Percentiles rank a stretch among this genome's conserved stretches.
These are phyloP conservation scores for Chlorella sp. DNA, from an alignment of 139 green algal genomes.

Conservation along the genomic window DNA sequence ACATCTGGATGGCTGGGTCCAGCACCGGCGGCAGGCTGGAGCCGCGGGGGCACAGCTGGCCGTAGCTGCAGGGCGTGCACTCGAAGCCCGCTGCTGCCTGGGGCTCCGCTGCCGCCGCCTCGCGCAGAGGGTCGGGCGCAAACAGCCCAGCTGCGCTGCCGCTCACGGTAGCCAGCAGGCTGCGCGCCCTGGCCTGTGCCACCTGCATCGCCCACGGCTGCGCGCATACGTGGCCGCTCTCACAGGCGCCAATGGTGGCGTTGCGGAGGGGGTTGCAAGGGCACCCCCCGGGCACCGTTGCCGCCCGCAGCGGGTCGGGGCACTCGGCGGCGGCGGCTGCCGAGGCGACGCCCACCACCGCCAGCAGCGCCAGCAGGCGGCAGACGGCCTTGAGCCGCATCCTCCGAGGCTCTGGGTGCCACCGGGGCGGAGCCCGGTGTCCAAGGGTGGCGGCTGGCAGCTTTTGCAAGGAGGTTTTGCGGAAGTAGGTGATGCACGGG, in stretches of 20 bases:
- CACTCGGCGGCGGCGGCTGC: background rate
- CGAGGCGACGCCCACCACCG: background rate
- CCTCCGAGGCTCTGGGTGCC: background rate
- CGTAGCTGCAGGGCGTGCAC: conserved; percentile 49
- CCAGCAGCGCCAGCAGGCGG: background rate
- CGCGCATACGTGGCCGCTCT: conserved; percentile 42
- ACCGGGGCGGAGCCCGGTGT: background rate
- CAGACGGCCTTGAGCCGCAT: too few relatives aligned
- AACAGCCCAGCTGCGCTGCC: too few relatives aligned
- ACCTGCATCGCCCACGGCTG: conserved; percentile 27
- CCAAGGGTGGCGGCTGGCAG: background rate
- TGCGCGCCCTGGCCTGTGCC: background rate
- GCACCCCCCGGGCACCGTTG: conserved; percentile 36
- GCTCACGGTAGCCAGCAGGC: background rate
- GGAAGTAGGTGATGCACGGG: too few relatives aligned
- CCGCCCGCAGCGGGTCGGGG: background rate
- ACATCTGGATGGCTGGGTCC: conserved; percentile 16
- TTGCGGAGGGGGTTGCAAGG: conserved; percentile 33
- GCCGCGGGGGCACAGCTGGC: conserved; percentile 51
- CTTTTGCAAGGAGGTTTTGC: background rate
- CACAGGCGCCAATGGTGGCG: conserved; percentile 27
- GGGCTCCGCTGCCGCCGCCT: too few relatives aligned
- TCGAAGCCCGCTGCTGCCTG: background rate
- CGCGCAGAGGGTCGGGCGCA: too few relatives aligned
- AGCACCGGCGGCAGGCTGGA: conserved; percentile 28